phyloP scores from a whole-genome alignment of 1,284 basidiomycete species.

The Trichosporon ovoides region DNA sequence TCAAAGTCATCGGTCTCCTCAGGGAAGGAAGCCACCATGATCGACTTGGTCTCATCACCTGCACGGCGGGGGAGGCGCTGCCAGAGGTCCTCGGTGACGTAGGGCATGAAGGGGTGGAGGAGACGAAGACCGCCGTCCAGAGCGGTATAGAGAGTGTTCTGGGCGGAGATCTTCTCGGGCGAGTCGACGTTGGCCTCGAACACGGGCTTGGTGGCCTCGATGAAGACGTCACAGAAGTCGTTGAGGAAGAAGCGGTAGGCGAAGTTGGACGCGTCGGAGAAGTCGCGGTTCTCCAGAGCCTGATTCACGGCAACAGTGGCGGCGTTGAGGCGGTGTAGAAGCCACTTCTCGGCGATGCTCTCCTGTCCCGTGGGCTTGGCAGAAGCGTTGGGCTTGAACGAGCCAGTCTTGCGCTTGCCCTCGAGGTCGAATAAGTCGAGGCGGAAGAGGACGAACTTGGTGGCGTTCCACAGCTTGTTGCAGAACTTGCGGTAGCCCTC shows the following conservation, averaged over 20 bases:
- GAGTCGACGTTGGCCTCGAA: conserved; percentile 68
- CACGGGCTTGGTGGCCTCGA: conserved; percentile 97
- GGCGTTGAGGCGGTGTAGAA: conserved; percentile 86
- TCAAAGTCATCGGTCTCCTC: conserved; percentile 56
- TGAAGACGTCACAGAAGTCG: conserved; percentile 97
- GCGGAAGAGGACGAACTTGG: conserved; percentile 96
- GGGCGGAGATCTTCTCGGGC: conserved; percentile 69
- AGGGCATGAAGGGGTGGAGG: conserved; percentile 98
- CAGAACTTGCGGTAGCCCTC: conserved; percentile 99
- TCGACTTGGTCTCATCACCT: conserved; percentile 73
- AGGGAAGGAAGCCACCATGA: conserved; percentile 85
- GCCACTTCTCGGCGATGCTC: conserved; percentile 91
- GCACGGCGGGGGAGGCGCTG: conserved; percentile 84
- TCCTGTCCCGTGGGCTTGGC: conserved; percentile 80
- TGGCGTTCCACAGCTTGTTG: conserved; percentile 99
- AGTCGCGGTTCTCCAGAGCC: conserved; percentile 74
- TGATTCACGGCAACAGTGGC: conserved; percentile 73
- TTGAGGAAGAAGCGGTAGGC: conserved; percentile 97
- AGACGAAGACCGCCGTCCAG: conserved; percentile 84
- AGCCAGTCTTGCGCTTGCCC: conserved; percentile 49
- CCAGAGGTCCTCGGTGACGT: conserved; percentile 98
- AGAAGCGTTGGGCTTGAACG: conserved; percentile 67
- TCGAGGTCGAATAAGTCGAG: conserved; percentile 57
- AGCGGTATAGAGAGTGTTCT: conserved; percentile 94
- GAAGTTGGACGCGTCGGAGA: conserved; percentile 80